Evolutionary conservation across 495 filamentous ascomycete species (phyloP), one percentile per base, ranked within the genome.

Genomic region (Echria macrotheca): DNA sequence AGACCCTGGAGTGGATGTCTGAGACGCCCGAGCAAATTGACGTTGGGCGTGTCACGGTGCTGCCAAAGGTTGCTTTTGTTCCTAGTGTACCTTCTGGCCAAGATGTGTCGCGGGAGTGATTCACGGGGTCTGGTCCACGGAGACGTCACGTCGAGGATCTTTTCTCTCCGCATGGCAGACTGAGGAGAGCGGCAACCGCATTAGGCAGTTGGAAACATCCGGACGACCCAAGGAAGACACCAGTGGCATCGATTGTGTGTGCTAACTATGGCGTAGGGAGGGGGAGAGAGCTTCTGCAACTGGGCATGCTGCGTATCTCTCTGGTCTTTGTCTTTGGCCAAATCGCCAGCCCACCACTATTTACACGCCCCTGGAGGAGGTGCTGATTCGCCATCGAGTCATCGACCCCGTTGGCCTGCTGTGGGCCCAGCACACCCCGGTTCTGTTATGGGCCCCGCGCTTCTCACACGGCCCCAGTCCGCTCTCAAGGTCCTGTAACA

Each of bases 381-480:
- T 25, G 6, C 32, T 61, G 58, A 60, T 58, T 57, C 43, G 54
- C 44, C 47, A 39, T 38, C 26, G 38, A 26, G 38, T 26, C 53
- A 37, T 17, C 52, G 52, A 44, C 37, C 48, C 33, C 31, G 42
- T 39, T 48, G 57, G 60, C 59, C 56, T 52, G 53, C 58, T 47
- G 51, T 52, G 44, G 49, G 56, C 50, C 33, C 42, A 28, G 38
- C 56, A 56, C 52, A 50, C 58, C 58, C 50, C 32, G 38, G 50
- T 35, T 45, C 36, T 38, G 22, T 56, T 40, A 42, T 37, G 47
- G 29, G 38, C 54, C 52, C 52, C 45, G 44, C 59, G 57, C 61
- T 50, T 47, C 43, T 48, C 61, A 60, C 61, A 63, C 61, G 52
- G 59, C 49, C 52, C 55, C 41, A 26, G 28, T 46, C 52, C 57